Base-by-base conservation (phyloP, 352 stramenopile genomes). In the Globisporangium rhizosaccharum region DNA sequence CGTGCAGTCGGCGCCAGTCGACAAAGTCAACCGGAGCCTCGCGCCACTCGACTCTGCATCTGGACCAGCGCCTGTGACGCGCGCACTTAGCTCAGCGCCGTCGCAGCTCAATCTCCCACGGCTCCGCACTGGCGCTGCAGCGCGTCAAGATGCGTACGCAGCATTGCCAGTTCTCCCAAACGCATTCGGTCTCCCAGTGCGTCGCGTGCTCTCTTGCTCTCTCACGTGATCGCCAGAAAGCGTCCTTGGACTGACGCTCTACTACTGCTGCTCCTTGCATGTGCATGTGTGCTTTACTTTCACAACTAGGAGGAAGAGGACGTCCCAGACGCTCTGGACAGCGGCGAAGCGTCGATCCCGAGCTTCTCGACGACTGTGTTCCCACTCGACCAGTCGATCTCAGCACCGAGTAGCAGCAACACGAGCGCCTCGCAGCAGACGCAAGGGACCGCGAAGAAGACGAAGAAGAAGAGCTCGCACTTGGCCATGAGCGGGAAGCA, bases 321-420 rank as follows among this genome's bases (percentile, higher is more conserved):
- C 15, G 15, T 46, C 6, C 4, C 18, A 9, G 41, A 20, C 41
- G 41, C 41, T 5, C 41, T n/a, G 10, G 45, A 54, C 20, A 37
- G 28, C 8, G 45, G 55, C n/a, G 55, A 60, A 36, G 46, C 45
- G 14, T 60, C 55, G 55, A 60, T 60, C 46, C 55, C 55, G 17
- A 60, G 33, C 33, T 60, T 60, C 30, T 60, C 55, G 7, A 60
- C 55, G 12, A 60, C 55, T 4, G 46, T 60, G 20, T 54, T 54
- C 20, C 20, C 45, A 9, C 14, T 53, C n/a, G 33, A 36, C 10
- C 30, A 54, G 18, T 18, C 45, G 14, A 23, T 39, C 33, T 10
- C 23, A 9, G 14, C 12, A 14, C 52, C 39, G 8, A 50, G 30
- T 36, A 52, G 45, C 36, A 41, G 17, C 46, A 49, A 9, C 23